Evolutionary conservation across 2,329 filamentous ascomycete species (phyloP), one percentile per base, ranked within the genome.

Genomic region (Fusarium zealandicum): DNA sequence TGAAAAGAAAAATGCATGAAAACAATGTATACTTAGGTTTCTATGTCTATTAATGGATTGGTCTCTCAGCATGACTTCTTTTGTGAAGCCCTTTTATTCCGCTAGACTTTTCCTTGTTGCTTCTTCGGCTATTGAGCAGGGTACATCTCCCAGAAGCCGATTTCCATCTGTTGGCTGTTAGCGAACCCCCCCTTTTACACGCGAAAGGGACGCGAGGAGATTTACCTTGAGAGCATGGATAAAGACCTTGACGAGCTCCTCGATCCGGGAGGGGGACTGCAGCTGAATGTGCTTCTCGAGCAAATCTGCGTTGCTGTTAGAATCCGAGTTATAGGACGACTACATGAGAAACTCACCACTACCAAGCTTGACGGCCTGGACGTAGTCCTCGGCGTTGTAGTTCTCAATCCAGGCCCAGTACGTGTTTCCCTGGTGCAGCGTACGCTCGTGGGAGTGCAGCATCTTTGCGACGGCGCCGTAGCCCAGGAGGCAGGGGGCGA

Each of bases 351-450:
- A 70, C 82, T 73, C 76, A 91, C 90, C 85, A 48, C 82, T 85
- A 17, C 90, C 91, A 3, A 85, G 80, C 59, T 78, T 79, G 47
- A 96, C 90, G 6, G 90, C 90, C 57, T 86, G 80, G 1, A 80
- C 75, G 63, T 96, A 97, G 70, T 95, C 90, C 1, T 90, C 87
- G 2, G 87, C 89, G 13, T 90, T 84, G 69, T 97, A 98, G 68
- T 91, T 96, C 70, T 93, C 81, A 62, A 98, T 91, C 93, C 93
- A 98, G 38, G 86, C 83, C 88, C 90, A 95, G 76, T 96, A 98
- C 14, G 76, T 80, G 70, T 93, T 96, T 0, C 79, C 84, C 11
- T 88, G 79, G 32, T 80, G 80, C 57, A 78, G 78, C 30, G 86
- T 89, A n/a, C 77, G 78, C 41, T 81, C 75, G 57, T 90, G 86